Base-by-base conservation (phyloP, 441 rosid species). In the Populus hybrid region DNA sequence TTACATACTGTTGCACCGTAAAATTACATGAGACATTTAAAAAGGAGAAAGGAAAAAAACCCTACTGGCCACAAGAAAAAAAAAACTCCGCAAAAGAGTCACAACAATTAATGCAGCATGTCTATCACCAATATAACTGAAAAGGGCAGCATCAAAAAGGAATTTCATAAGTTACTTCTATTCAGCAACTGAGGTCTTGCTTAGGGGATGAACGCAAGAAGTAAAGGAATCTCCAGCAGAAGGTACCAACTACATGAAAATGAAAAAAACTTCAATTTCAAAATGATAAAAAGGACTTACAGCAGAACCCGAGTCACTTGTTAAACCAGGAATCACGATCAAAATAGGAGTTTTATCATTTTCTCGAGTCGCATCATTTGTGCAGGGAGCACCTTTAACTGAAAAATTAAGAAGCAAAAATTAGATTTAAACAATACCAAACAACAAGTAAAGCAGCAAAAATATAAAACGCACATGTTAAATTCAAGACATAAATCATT, bases 321-420 rank as follows among this genome's bases (percentile, higher is more conserved):
- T 85, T 78, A 88, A 85, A 64, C 91, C 89, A 63, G 91, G 91
- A 82, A 87, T 80, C 71, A 88, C 86, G 72, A 87, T 69, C 80
- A 84, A 68, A 71, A 87, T 84, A n/a, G 89, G 87, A 73, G 83
- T 78, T 53, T 74, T 79, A 64, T 83, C 84, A 75, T 82, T 77
- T 35, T 45, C 79, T 1, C 24, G 77, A 80, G 76, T 14, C 10
- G 69, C 68, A 29, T 81, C 79, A 78, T 72, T 78, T 72, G 33
- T 31, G 67, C 23, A 16, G 68, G 33, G 29, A 61, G 76, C 42
- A 74, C 79, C 85, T 69, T 69, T 77, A 70, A 75, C 89, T 88
- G 89, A 68, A 75, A 40, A 71, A 74, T 73, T 14, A 64, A 80
- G 29, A 72, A 16, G 64, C 72, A 63, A 50, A 72, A 65, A 75